phyloP scores from a whole-genome alignment of 495 filamentous ascomycete genomes.

The Aspergillus sparsus region DNA sequence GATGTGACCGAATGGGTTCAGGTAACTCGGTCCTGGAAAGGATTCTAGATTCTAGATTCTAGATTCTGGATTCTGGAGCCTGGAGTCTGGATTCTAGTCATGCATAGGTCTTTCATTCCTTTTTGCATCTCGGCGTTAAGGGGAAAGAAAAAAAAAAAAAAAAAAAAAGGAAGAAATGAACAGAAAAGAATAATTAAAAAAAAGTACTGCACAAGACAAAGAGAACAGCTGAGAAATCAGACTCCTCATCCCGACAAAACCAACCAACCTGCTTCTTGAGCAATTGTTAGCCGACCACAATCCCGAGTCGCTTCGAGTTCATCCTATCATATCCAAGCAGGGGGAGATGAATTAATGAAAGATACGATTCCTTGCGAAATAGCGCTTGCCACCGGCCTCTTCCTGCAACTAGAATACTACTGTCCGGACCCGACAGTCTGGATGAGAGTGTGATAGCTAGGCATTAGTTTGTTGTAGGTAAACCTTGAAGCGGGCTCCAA shows the following conservation, averaged over 20 bases:
- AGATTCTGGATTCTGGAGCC: no score
- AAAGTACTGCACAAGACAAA: no score
- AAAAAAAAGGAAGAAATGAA: no score
- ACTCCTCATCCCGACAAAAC: not conserved
- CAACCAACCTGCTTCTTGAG: constrained; percentile 1
- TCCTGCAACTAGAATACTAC: constrained; percentile 24
- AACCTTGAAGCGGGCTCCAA: constrained; percentile 21
- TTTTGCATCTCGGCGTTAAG: no score
- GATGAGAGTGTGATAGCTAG: constrained; percentile 30
- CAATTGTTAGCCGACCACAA: constrained; percentile 4
- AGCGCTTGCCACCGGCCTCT: constrained; percentile 19
- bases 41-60: no score
- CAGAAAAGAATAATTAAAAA: no score
- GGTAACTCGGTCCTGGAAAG: no score
- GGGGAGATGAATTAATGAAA: constrained; percentile 16
- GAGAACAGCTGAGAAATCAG: not conserved
- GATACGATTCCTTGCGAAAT: constrained; percentile 16
- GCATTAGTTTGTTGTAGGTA: constrained; percentile 27
- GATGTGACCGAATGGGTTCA: no score
- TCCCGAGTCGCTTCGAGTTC: not conserved
- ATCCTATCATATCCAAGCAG: constrained; percentile 9
- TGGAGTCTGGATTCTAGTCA: no score
- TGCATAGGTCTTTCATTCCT: no score
- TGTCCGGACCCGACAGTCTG: constrained; percentile 32
- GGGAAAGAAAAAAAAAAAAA: no score